Evolutionary conservation across 345 rosid genomes (phyloP), one percentile per base, ranked within the genome.

Genomic region (Laguncularia racemosa): DNA sequence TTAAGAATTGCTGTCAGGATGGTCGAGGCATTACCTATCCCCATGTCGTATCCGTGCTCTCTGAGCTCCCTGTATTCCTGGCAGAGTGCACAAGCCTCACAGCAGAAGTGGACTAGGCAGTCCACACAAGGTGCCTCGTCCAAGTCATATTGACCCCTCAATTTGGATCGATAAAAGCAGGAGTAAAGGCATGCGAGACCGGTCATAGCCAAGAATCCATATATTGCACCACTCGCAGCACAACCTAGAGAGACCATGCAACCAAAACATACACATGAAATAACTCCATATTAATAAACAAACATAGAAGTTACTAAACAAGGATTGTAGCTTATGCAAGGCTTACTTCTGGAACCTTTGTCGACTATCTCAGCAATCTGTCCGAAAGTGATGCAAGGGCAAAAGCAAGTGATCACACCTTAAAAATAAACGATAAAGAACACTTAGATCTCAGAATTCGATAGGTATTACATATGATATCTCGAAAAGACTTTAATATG

Each of bases 371-470:
- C 89, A 43, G 85, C 89, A 50, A 82, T 74, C 56, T 76, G 73
- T 58, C 91, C 87, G 14, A 86, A 84, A 5, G 85, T 48, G 46
- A 89, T 15, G 50, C 96, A 82, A 2, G 96, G 89, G 47, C 96
- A 86, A 74, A 82, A 83, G 20, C 71, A 85, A 6, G 90, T 81
- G 59, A 62, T 10, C 54, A 11, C 21, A 48, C 46, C 16, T 20
- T 48, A 12, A 10, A 49, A 48, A n/a, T 14, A 28, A 11, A 2
- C 18, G 21, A 17, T 52, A 28, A 33, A 6, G 7, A 7, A 1
- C 40, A 4, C 40, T 33, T 33, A 33, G 40, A 7, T 33, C 10
- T 4, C 7, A 33, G 40, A 33, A 33, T 33, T 33, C 11, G 11
- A 33, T 33, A 33, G n/a, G n/a, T n/a, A n/a, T n/a, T n/a, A n/a